Evolutionary conservation across 2,329 filamentous ascomycete species (phyloP).

Genomic region (Aspergillus ustus): DNA sequence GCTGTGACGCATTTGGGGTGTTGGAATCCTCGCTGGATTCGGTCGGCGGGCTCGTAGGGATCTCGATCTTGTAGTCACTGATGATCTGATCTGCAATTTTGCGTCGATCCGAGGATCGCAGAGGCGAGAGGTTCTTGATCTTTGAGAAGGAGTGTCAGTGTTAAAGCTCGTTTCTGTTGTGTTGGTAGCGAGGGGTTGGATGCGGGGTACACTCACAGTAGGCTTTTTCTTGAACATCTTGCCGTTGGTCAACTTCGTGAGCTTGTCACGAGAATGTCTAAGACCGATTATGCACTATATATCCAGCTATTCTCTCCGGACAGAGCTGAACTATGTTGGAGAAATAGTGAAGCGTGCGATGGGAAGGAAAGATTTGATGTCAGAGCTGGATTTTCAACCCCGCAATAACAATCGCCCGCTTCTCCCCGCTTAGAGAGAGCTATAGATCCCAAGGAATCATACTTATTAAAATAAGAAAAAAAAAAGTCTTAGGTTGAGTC

Average conservation of each 20-base stretch:
- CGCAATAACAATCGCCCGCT: constrained; percentile 31
- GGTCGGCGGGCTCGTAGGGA: constrained; percentile 44
- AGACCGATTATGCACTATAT: not conserved
- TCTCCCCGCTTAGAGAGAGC: constrained; percentile 15
- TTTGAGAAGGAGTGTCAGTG: constrained; percentile 30
- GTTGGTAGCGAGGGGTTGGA: constrained; percentile 24
- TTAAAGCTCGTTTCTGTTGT: not conserved
- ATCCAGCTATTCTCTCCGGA: not conserved
- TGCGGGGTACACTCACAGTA: constrained; percentile 49
- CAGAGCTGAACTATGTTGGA: not conserved
- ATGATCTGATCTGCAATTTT: constrained; percentile 72
- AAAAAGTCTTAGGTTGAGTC: not conserved
- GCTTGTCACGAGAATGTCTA: not conserved
- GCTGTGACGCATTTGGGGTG: constrained; percentile 50
- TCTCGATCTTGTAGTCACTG: constrained; percentile 59
- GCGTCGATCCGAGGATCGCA: constrained; percentile 70
- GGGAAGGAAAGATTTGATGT: constrained; percentile 7
- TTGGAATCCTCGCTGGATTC: constrained; percentile 38
- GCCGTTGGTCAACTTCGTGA: constrained; percentile 1
- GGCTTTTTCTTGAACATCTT: constrained; percentile 69
- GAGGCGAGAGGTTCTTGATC: constrained; percentile 69
- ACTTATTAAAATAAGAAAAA: not conserved
- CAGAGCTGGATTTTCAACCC: constrained; percentile 19
- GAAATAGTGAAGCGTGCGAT: not conserved
- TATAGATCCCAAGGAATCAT: not conserved